Percentiles rank a stretch among this genome's conserved stretches.
Evolutionary conservation across 495 filamentous ascomycete genomes (phyloP).

Genomic region (Cladorrhinum samala): DNA sequence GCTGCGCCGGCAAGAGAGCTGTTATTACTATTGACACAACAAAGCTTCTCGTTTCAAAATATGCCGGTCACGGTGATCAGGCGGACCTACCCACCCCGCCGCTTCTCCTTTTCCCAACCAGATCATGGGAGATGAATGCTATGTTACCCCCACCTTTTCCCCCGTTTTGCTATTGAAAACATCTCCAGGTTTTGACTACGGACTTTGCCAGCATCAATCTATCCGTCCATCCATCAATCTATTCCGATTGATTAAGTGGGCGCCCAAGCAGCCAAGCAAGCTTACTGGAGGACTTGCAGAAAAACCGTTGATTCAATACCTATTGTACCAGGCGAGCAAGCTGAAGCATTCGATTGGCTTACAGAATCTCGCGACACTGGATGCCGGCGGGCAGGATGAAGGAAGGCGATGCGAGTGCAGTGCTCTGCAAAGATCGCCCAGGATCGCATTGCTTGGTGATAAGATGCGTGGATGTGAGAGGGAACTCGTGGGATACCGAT

Average conservation of each 20-base stretch:
- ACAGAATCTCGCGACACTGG: background rate
- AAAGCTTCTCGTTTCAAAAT: conserved; percentile 14
- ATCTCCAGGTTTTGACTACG: too few relatives aligned
- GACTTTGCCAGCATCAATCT: background rate
- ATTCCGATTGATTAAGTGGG: too few relatives aligned
- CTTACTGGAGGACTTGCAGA: too few relatives aligned
- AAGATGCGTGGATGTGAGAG: too few relatives aligned
- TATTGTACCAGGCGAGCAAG: too few relatives aligned
- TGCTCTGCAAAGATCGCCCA: background rate
- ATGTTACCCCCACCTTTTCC: conserved; percentile 5
- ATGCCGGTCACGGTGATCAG: conserved; percentile 11
- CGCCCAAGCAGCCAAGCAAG: too few relatives aligned
- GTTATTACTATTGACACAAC: conserved; percentile 13
- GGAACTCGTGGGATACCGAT: too few relatives aligned
- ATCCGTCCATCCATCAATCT: too few relatives aligned
- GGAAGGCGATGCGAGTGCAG: background rate
- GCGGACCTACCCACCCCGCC: conserved; percentile 5
- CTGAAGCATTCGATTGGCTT: background rate
- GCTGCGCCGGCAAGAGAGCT: conserved; percentile 4
- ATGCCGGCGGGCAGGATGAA: conserved; percentile 1
- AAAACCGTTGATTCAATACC: too few relatives aligned
- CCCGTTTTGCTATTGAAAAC: background rate
- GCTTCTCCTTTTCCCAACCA: conserved; percentile 1
- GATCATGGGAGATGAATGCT: background rate
- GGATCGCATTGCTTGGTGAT: too few relatives aligned